These are phyloP conservation scores for Torrubiella hemipterigena DNA, from an alignment of 2,329 filamentous ascomycete species.

Conservation along the genomic window DNA sequence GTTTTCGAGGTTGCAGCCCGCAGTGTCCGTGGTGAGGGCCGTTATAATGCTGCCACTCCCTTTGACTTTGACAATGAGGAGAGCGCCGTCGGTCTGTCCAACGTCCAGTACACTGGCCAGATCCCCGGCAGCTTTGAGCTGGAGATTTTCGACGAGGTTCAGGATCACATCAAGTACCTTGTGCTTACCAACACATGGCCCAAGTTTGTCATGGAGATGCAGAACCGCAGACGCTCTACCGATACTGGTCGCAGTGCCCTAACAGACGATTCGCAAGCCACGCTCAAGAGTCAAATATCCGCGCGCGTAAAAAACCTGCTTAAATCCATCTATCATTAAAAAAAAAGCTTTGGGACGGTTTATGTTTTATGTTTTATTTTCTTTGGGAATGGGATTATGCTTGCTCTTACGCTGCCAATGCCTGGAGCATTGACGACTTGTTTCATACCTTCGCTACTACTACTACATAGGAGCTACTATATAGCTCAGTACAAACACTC, in stretches of 20 bases:
- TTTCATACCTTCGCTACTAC: too few species aligned
- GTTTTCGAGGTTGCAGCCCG: slow-evolving; percentile 30
- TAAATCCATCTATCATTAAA: slow-evolving; percentile 4
- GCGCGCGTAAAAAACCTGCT: slow-evolving; percentile 3
- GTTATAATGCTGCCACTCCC: slow-evolving; percentile 11
- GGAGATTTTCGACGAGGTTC: slow-evolving; percentile 9
- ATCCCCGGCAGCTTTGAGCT: slow-evolving; percentile 3
- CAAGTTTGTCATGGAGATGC: slow-evolving; percentile 13
- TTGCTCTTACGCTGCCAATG: too few species aligned
- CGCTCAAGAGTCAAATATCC: slow-evolving; percentile 4
- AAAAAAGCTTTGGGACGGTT: too few species aligned
- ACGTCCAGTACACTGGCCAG: slow-evolving; percentile 2
- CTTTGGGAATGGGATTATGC: too few species aligned
- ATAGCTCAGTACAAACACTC: too few species aligned
- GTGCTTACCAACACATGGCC: slow-evolving; percentile 18
- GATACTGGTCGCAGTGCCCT: slow-evolving; percentile 4
- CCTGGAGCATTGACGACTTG: too few species aligned
- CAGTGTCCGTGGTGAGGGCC: slow-evolving; percentile 15
- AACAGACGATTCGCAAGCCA: slow-evolving; percentile 4
- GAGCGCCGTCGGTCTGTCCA: neutral
- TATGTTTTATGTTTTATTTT: too few species aligned
- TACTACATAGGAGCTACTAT: too few species aligned
- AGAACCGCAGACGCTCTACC: slow-evolving; percentile 4
- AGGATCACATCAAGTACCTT: slow-evolving; percentile 13
- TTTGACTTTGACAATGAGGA: slow-evolving; percentile 7